These are phyloP conservation scores for Jatropha curcas DNA, from an alignment of 345 rosid species.

Conservation along the genomic window DNA sequence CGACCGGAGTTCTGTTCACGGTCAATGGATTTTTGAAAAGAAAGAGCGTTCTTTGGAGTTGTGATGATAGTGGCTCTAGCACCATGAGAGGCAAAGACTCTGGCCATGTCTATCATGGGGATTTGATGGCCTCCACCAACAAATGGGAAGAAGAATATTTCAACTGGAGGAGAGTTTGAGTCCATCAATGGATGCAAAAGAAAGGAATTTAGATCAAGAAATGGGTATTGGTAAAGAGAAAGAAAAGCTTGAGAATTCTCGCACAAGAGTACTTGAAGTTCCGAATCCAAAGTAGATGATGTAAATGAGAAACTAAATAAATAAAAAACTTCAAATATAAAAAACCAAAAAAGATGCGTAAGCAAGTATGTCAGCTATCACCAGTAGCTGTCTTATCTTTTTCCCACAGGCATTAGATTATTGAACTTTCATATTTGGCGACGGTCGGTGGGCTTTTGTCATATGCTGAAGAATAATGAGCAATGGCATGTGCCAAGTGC, in stretches of 20 bases:
- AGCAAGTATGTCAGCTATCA: slow-evolving; percentile 16
- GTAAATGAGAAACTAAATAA: no score
- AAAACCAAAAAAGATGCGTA: not conserved
- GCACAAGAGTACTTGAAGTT: no score
- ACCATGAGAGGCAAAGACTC: slow-evolving; percentile 42
- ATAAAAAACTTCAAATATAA: no score
- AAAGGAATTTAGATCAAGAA: not conserved
- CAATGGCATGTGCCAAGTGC: no score
- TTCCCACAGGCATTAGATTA: no score
- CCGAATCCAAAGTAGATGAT: not conserved
- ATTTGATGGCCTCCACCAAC: slow-evolving; percentile 53
- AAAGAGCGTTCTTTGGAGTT: slow-evolving; percentile 35
- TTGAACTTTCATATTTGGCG: not conserved
- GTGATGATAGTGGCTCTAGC: slow-evolving; percentile 34
- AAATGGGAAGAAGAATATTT: slow-evolving; percentile 50
- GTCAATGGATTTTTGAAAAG: slow-evolving; percentile 28
- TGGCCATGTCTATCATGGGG: slow-evolving; percentile 52
- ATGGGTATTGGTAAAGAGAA: not conserved
- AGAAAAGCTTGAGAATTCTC: not conserved
- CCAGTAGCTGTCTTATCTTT: not conserved
- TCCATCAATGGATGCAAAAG: slow-evolving; percentile 17
- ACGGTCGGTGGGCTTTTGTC: not conserved
- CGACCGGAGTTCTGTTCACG: slow-evolving; percentile 33
- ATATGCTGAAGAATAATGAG: no score
- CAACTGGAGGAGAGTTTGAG: slow-evolving; percentile 15